Percentiles rank a stretch among this genome's conserved stretches.
Evolutionary conservation across 2,329 filamentous ascomycete genomes (phyloP).

Genomic region (Neophaeococcomyces mojaviensis): DNA sequence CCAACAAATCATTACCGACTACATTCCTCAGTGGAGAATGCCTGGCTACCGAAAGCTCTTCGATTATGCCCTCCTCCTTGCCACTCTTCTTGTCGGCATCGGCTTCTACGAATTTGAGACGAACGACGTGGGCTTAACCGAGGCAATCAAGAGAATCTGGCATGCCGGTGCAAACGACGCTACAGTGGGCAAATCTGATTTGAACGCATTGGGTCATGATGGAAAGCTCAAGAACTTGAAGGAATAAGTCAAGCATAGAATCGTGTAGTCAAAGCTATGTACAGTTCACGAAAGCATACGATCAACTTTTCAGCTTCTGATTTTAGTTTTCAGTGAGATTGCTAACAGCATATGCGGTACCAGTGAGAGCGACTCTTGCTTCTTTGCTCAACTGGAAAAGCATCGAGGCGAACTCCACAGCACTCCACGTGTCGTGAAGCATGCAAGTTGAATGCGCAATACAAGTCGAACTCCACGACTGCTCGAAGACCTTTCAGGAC

Average conservation of each 20-base stretch:
- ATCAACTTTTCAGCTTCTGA: too few relatives aligned
- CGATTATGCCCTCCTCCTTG: conserved; percentile 70
- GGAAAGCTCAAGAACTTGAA: conserved; percentile 18
- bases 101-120: conserved; percentile 98
- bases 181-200: conserved; percentile 16
- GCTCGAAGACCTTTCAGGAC: too few relatives aligned
- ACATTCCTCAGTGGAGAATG: conserved; percentile 66
- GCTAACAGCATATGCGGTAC: too few relatives aligned
- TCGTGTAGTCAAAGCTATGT: background rate
- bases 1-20: conserved; percentile 83
- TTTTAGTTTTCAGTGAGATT: too few relatives aligned
- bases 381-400: too few relatives aligned
- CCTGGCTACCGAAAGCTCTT: conserved; percentile 60
- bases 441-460: too few relatives aligned
- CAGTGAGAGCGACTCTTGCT: too few relatives aligned
- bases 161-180: conserved; percentile 50
- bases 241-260: conserved; percentile 1
- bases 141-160: conserved; percentile 84
- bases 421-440: too few relatives aligned
- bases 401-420: too few relatives aligned
- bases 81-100: conserved; percentile 72
- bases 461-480: too few relatives aligned
- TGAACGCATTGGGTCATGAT: conserved; percentile 15
- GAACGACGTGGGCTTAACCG: conserved; percentile 90
- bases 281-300: background rate